Base-by-base conservation (phyloP, 352 stramenopile genomes). In the Phytophthora pisi region DNA sequence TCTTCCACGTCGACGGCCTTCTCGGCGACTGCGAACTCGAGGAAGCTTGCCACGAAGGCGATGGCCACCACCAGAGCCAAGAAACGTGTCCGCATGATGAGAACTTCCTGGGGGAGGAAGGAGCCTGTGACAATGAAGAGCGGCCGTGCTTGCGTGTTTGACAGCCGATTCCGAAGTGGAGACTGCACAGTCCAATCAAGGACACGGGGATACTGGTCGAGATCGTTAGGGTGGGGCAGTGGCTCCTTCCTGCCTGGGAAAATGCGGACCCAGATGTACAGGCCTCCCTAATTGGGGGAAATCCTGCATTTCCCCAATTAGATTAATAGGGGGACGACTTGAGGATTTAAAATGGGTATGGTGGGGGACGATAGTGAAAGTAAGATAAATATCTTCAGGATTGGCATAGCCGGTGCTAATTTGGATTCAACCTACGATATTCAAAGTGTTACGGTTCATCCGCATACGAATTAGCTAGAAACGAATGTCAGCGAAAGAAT, bases 131-230 rank as follows among this genome's bases (percentile, higher is more conserved):
- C 13, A 16, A 16, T 40, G 34, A 30, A 30, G 26, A 13, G 16
- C 38, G 46, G 43, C 38, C 20, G 20, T 30, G 8, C 18, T 54
- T 61, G 28, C 6, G 42, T 6, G 13, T 34, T 61, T 36, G 51
- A 34, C 28, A 54, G 59, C 36, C 49, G 31, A 54, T 56, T 61
- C 28, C 31, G 51, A 67, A 67, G 42, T 67, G 51, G 53, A 11
- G 47, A 40, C 9, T 51, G 58, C 8, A 26, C 47, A 49, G 30
- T 57, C 57, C 47, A 36, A 42, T 45, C 30, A 31, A 26, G 57
- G 54, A 43, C 43, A 36, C 16, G 43, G 36, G 56, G 56, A 63
- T 63, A 28, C 56, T 36, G 18, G 11, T 52, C 55, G 47, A 49
- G 59, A 66, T 66, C 52, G 50, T 66, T 50, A 61, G 26, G 59